These are phyloP conservation scores for Coemansia sp. DNA, from an alignment of 192 early-diverging fungal species.

Conservation along the genomic window DNA sequence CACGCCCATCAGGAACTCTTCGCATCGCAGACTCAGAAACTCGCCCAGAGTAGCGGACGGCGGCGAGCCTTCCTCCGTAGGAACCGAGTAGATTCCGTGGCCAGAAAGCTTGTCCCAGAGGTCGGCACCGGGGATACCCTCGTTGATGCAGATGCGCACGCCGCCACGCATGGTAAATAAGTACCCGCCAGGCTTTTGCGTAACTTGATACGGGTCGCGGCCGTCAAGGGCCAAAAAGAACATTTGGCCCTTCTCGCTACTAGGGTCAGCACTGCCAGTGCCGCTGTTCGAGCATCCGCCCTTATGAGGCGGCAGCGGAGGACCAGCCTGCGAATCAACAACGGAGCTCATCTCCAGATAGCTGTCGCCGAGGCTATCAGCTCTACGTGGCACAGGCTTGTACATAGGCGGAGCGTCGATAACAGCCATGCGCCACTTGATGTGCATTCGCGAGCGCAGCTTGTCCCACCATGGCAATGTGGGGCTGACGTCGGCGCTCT, in stretches of 20 bases:
- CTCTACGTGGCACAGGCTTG: not conserved
- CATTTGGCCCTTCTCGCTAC: conserved; percentile 42
- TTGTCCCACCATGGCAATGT: conserved; percentile 58
- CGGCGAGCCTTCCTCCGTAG: conserved; percentile 30
- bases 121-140: conserved; percentile 44
- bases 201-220: conserved; percentile 50
- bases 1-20: conserved; percentile 54
- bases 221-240: conserved; percentile 53
- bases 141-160: conserved; percentile 49
- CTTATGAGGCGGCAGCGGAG: not conserved
- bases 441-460: conserved; percentile 45
- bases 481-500: conserved; percentile 52
- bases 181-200: conserved; percentile 46
- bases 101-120: conserved; percentile 47
- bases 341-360: not conserved
- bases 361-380: not conserved
- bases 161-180: conserved; percentile 54
- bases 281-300: not conserved
- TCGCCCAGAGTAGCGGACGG: conserved; percentile 39
- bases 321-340: not conserved
- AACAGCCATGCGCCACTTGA: conserved; percentile 48
- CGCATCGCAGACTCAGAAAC: conserved; percentile 45
- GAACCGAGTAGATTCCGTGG: conserved; percentile 44
- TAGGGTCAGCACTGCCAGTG: not conserved
- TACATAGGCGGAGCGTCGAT: conserved; percentile 20